Percentiles rank a stretch among this genome's conserved stretches.
Conservation (phyloP, 129 eudicot genomes). For the Apium graveolens region DNA sequence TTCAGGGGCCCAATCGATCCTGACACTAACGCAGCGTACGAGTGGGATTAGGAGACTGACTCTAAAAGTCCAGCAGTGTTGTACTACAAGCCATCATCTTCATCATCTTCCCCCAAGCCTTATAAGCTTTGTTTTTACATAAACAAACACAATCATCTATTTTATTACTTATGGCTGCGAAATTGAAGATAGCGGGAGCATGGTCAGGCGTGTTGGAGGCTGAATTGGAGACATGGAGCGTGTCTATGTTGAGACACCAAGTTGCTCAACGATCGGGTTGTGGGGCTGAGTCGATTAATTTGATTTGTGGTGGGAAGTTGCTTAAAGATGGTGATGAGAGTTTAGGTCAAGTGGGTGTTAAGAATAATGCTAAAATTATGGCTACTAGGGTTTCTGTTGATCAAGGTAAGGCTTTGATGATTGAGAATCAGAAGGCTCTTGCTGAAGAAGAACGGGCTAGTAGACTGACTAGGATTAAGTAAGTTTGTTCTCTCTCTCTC, state of each 20-base stretch:
- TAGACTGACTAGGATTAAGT: slow-evolving; percentile 63
- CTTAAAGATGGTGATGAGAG: slow-evolving; percentile 52
- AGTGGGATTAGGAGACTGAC: too few species aligned
- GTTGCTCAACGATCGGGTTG: slow-evolving; percentile 48
- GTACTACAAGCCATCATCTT: too few species aligned
- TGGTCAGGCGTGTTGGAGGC: slow-evolving; percentile 78
- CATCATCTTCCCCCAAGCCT: too few species aligned
- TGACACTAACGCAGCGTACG: too few species aligned
- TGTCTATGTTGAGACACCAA: slow-evolving; percentile 49
- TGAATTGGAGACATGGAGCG: slow-evolving; percentile 67
- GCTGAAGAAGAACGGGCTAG: slow-evolving; percentile 70
- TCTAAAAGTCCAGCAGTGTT: too few species aligned
- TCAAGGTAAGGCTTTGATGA: slow-evolving; percentile 39
- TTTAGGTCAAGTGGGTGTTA: slow-evolving; percentile 56
- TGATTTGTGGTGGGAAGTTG: slow-evolving; percentile 66
- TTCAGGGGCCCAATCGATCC: too few species aligned
- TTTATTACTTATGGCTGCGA: slow-evolving; percentile 17
- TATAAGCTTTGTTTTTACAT: too few species aligned
- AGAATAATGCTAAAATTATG: slow-evolving; percentile 59
- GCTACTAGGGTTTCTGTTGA: slow-evolving; percentile 51
- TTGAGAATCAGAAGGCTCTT: slow-evolving; percentile 34
- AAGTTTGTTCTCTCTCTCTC: slow-evolving; percentile 36
- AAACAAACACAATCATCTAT: too few species aligned
- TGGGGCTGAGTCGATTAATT: slow-evolving; percentile 40
- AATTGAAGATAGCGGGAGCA: slow-evolving; percentile 76